Conservation (phyloP, 768 basidiomycete genomes). For the Tricholoma sp. region DNA sequence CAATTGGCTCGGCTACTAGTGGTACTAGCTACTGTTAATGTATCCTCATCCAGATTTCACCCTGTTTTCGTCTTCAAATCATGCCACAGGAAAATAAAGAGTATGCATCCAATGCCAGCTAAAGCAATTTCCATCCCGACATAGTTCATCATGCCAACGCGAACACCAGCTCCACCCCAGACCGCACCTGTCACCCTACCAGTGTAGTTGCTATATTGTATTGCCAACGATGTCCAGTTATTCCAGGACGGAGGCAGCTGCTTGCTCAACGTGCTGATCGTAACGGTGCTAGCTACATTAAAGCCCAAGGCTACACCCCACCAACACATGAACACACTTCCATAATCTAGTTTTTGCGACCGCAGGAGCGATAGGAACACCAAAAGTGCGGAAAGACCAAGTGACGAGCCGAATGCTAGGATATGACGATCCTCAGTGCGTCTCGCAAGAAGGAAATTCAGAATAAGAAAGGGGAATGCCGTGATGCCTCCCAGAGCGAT, state of each 20-base stretch:
- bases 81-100: conserved; percentile 55
- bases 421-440: conserved; percentile 58
- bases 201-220: conserved; percentile 66
- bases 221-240: conserved; percentile 45
- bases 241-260: conserved; percentile 65
- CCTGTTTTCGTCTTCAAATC: conserved; percentile 63
- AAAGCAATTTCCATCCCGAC: conserved; percentile 56
- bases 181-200: conserved; percentile 65
- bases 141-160: conserved; percentile 57
- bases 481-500: conserved; percentile 62
- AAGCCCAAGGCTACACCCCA: conserved; percentile 65
- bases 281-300: conserved; percentile 68
- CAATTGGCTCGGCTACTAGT: too few relatives aligned
- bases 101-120: conserved; percentile 50
- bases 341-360: conserved; percentile 37
- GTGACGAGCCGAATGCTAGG: conserved; percentile 44
- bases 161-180: conserved; percentile 60
- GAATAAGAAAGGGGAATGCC: conserved; percentile 62
- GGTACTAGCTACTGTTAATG: not conserved
- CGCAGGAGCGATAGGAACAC: conserved; percentile 43
- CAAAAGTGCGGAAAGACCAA: conserved; percentile 51
- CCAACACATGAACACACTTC: conserved; percentile 46
- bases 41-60: conserved; percentile 15
- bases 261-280: conserved; percentile 62
- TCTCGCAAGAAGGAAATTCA: conserved; percentile 52